Conservation (phyloP, 257 asterid genomes). For the Ehretia macrophylla region DNA sequence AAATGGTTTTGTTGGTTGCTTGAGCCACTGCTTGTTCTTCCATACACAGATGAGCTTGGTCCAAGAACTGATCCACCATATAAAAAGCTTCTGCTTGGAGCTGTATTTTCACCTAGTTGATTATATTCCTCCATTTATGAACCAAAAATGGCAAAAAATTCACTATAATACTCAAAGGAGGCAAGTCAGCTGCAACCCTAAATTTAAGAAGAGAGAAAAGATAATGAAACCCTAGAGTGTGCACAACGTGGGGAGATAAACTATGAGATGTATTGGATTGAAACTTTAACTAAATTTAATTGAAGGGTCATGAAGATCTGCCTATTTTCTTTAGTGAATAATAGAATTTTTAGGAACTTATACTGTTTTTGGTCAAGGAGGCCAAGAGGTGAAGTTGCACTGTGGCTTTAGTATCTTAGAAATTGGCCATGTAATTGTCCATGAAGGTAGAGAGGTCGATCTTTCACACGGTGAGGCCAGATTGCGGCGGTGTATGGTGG, state of each 20-base stretch:
- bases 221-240: background rate
- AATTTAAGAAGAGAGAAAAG: background rate
- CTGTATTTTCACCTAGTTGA: constrained; percentile 49
- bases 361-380: background rate
- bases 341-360: too few relatives aligned
- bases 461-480: background rate
- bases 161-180: background rate
- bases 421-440: background rate
- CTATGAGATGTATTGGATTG: background rate
- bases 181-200: background rate
- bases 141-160: background rate
- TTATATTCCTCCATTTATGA: constrained; percentile 65
- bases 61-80: constrained; percentile 62
- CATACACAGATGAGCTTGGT: constrained; percentile 40
- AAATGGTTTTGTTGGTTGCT: constrained; percentile 10
- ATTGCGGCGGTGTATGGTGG: background rate
- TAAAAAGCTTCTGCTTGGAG: constrained; percentile 51
- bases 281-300: background rate
- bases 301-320: background rate
- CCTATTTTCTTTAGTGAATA: background rate
- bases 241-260: background rate
- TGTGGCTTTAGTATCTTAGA: background rate
- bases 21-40: constrained; percentile 31
- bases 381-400: background rate
- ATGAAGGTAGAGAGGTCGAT: background rate